These are phyloP conservation scores for Nitzschia palea DNA, from an alignment of 108 stramenopile genomes.

Conservation along the genomic window DNA sequence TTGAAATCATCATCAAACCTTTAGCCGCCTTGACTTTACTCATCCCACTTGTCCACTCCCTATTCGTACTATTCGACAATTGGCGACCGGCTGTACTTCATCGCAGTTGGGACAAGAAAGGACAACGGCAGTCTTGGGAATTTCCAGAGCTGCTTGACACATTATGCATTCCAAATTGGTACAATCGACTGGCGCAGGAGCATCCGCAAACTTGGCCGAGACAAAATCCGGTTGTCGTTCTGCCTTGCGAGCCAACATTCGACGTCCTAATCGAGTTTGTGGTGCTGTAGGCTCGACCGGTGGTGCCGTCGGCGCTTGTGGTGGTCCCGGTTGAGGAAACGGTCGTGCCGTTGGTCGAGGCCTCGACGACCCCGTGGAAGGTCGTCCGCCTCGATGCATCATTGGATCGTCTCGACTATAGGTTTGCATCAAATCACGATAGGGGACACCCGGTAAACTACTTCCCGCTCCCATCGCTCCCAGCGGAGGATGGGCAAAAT, in stretches of 20 bases:
- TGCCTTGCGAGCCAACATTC: not conserved
- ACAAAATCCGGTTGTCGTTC: slow-evolving; percentile 11
- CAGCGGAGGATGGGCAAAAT: too few relatives aligned
- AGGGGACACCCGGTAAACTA: not conserved
- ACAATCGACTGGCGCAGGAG: not conserved
- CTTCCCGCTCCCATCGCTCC: not conserved
- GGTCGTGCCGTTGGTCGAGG: not conserved
- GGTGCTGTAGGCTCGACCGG: not conserved
- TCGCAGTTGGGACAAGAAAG: slow-evolving; percentile 4
- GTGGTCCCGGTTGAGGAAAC: slow-evolving; percentile 1
- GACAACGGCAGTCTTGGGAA: not conserved
- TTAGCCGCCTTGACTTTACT: too few relatives aligned
- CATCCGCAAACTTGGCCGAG: not conserved
- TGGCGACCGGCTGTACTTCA: not conserved
- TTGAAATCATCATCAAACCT: too few relatives aligned
- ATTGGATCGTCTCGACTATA: not conserved
- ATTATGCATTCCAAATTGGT: not conserved
- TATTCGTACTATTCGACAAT: not conserved
- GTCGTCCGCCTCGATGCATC: not conserved
- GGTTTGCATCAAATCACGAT: slow-evolving; percentile 2
- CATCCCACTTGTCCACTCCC: too few relatives aligned
- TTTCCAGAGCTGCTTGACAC: not conserved
- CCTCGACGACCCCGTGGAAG: too few relatives aligned
- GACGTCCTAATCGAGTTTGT: slow-evolving; percentile 1
- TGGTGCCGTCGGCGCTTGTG: not conserved